phyloP scores from a whole-genome alignment of 2,329 filamentous ascomycete species.

The Diaporthe amygdali region DNA sequence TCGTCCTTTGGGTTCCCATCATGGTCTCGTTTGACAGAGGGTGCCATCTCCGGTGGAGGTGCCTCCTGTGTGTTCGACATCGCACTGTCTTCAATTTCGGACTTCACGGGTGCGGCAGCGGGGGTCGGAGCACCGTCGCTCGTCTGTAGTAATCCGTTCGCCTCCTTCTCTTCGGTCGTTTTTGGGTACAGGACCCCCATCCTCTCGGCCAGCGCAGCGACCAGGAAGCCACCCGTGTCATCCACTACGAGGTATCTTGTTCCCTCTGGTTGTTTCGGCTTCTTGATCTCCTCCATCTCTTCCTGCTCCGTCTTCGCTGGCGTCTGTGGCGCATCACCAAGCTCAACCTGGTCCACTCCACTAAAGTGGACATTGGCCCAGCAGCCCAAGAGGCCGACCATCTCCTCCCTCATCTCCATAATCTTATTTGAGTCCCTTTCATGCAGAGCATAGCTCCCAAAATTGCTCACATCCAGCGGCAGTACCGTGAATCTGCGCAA shows the following conservation, averaged over 20 bases:
- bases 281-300: slow-evolving; percentile 30
- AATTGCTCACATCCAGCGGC: slow-evolving; percentile 78
- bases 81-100: slow-evolving; percentile 27
- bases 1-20: slow-evolving; percentile 19
- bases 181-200: slow-evolving; percentile 77
- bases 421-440: slow-evolving; percentile 83
- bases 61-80: slow-evolving; percentile 27
- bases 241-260: slow-evolving; percentile 82
- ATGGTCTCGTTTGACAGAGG: slow-evolving; percentile 15
- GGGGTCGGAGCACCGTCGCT: not conserved
- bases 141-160: slow-evolving; percentile 3
- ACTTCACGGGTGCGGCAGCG: not conserved
- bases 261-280: slow-evolving; percentile 33
- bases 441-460: slow-evolving; percentile 78
- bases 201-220: slow-evolving; percentile 84
- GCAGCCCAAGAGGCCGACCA: slow-evolving; percentile 79
- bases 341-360: slow-evolving; percentile 39
- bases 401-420: slow-evolving; percentile 86
- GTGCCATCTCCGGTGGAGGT: not conserved
- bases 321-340: slow-evolving; percentile 17
- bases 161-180: slow-evolving; percentile 35
- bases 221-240: slow-evolving; percentile 82
- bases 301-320: slow-evolving; percentile 32
- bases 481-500: slow-evolving; percentile 84
- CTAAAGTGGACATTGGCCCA: slow-evolving; percentile 89